Evolutionary conservation across 306 rosid species (phyloP).

Genomic region (Sophora flavescens): DNA sequence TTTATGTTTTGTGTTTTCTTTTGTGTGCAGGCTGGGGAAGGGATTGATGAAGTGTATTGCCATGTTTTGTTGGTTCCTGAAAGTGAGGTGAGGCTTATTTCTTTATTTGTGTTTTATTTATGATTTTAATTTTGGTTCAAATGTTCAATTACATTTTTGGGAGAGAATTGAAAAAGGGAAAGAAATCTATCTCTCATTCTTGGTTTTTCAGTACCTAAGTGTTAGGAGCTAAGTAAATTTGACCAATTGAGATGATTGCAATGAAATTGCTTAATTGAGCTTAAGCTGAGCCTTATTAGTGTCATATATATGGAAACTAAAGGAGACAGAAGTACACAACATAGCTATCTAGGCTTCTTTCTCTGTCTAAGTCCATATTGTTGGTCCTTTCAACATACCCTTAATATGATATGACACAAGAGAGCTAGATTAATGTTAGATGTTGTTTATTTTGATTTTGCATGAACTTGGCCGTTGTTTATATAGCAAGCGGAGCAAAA

Average conservation of each 20-base stretch:
- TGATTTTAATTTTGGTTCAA: constrained; percentile 1
- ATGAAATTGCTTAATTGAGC: constrained; percentile 32
- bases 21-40: constrained; percentile 87
- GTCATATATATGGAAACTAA: constrained; percentile 3
- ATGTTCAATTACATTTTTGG: constrained; percentile 36
- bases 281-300: not conserved
- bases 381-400: constrained; percentile 3
- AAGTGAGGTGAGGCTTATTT: constrained; percentile 78
- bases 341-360: constrained; percentile 1
- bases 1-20: not conserved
- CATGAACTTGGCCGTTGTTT: constrained; percentile 40
- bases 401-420: not conserved
- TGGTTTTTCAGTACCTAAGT: not conserved
- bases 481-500: constrained; percentile 65
- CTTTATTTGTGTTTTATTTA: too few species aligned
- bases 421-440: constrained; percentile 21
- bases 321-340: not conserved
- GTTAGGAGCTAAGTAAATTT: constrained; percentile 8
- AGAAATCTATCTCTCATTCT: constrained; percentile 19
- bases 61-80: constrained; percentile 89
- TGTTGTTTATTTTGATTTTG: constrained; percentile 39
- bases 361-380: constrained; percentile 20
- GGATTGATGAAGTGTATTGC: constrained; percentile 91
- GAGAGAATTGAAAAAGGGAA: constrained; percentile 28
- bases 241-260: not conserved